A percentile compares a stretch with the other conserved stretches of the same genome.
Conservation (phyloP, 306 rosid genomes). For the Fragaria iinumae region DNA sequence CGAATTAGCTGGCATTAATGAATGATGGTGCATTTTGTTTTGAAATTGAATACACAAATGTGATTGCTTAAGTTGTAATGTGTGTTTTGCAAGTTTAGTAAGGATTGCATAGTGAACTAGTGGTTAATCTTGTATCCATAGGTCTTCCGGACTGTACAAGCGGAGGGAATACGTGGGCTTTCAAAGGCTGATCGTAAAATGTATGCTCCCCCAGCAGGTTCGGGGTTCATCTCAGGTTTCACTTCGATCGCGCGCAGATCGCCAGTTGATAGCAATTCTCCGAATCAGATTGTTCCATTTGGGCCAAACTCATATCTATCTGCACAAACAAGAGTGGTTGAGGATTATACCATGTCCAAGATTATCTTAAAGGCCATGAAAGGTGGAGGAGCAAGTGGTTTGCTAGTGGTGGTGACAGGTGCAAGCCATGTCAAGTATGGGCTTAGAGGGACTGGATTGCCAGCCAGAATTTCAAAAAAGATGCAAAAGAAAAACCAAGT, state of each 20-base stretch:
- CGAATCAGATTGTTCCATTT: constrained; percentile 58
- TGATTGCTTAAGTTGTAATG: neutral
- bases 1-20: neutral
- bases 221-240: constrained; percentile 86
- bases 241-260: constrained; percentile 58
- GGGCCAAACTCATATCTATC: constrained; percentile 90
- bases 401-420: constrained; percentile 88
- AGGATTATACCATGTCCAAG: constrained; percentile 81
- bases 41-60: neutral
- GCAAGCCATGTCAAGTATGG: constrained; percentile 89
- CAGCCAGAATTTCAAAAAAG: constrained; percentile 85
- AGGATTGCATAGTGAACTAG: constrained; percentile 5
- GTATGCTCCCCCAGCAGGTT: constrained; percentile 94
- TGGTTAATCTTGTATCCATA: constrained; percentile 31
- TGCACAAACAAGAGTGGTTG: constrained; percentile 89
- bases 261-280: constrained; percentile 48
- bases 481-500: constrained; percentile 89
- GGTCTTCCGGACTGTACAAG: constrained; percentile 86
- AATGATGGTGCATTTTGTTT: neutral
- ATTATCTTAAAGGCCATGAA: constrained; percentile 56
- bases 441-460: constrained; percentile 85
- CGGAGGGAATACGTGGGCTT: constrained; percentile 86
- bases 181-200: constrained; percentile 71
- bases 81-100: constrained; percentile 1
- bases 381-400: constrained; percentile 63